phyloP scores from a whole-genome alignment of 2,329 filamentous ascomycete species.

The Pestalotiopsis sp. region DNA sequence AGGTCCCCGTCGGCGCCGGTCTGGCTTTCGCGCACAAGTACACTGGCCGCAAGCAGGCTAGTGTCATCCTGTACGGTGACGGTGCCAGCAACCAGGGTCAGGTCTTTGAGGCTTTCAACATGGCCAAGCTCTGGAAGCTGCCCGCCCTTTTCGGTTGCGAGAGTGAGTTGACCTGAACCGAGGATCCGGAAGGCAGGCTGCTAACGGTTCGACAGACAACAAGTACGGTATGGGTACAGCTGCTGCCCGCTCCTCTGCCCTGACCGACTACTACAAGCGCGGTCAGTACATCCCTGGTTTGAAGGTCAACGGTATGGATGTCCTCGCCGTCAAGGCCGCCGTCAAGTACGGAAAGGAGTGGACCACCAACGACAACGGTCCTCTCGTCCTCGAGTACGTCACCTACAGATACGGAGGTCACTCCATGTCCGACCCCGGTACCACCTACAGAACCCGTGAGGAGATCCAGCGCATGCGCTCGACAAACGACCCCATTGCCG shows the following conservation, averaged over 20 bases:
- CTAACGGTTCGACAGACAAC: constrained; percentile 70
- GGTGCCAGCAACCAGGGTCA: constrained; percentile 99
- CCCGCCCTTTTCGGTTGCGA: constrained; percentile 96
- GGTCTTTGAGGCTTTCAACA: constrained; percentile 99
- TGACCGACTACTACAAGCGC: constrained; percentile 99
- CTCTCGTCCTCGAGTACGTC: constrained; percentile 96
- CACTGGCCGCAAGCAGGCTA: constrained; percentile 81
- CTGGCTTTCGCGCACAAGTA: constrained; percentile 98
- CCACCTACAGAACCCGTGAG: constrained; percentile 98
- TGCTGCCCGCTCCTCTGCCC: constrained; percentile 87
- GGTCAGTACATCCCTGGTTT: constrained; percentile 99
- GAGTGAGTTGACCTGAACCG: constrained; percentile 64
- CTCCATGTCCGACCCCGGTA: constrained; percentile 99
- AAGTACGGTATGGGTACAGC: constrained; percentile 99
- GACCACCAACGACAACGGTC: constrained; percentile 81
- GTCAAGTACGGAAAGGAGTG: constrained; percentile 93
- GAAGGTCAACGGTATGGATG: constrained; percentile 99
- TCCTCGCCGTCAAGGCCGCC: constrained; percentile 95
- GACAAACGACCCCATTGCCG: constrained; percentile 97
- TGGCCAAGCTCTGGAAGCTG: constrained; percentile 99
- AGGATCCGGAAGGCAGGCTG: neutral
- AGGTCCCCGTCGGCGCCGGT: constrained; percentile 95
- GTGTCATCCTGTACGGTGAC: constrained; percentile 92
- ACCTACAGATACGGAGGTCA: constrained; percentile 99
- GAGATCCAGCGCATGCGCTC: constrained; percentile 99